Evolutionary conservation across 208 protist genomes (phyloP).

Genomic region (Leptomonas seymouri): DNA sequence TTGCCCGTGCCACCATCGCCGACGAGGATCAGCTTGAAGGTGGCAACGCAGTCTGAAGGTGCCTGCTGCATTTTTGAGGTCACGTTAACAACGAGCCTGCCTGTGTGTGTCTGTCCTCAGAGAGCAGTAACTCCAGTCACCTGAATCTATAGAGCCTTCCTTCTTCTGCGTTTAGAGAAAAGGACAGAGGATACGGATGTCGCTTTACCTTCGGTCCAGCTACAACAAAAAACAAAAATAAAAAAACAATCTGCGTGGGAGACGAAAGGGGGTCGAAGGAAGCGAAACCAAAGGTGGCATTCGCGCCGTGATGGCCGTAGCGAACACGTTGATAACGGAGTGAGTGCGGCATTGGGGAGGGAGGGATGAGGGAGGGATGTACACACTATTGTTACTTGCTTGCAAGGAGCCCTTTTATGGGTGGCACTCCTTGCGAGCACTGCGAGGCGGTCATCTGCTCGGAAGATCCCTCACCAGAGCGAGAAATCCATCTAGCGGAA

Average conservation of each 20-base stretch:
- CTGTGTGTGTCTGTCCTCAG: not conserved
- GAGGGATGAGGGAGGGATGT: too few species aligned
- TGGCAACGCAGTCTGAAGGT: constrained; percentile 72
- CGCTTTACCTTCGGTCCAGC: constrained; percentile 5
- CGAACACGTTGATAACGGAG: not conserved
- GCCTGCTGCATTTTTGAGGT: constrained; percentile 35
- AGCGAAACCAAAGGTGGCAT: too few species aligned
- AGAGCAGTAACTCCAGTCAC: constrained; percentile 7
- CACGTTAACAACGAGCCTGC: constrained; percentile 11
- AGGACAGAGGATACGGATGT: not conserved
- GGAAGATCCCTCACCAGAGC: too few species aligned
- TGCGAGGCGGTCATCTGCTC: too few species aligned
- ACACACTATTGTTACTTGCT: too few species aligned
- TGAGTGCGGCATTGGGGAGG: not conserved
- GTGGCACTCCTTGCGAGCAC: too few species aligned
- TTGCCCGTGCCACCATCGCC: constrained; percentile 99
- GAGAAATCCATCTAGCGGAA: too few species aligned
- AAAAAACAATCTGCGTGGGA: constrained; percentile 12
- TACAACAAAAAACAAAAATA: constrained; percentile 24
- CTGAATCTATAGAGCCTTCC: constrained; percentile 5
- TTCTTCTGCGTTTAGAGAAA: constrained; percentile 7
- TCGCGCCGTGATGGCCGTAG: too few species aligned
- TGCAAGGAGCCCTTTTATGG: too few species aligned
- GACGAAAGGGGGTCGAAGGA: constrained; percentile 14
- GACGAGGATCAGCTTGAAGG: constrained; percentile 99